Evolutionary conservation across 352 stramenopile genomes (phyloP), one percentile per base, ranked within the genome.

Genomic region (Peronosclerospora sorghi): DNA sequence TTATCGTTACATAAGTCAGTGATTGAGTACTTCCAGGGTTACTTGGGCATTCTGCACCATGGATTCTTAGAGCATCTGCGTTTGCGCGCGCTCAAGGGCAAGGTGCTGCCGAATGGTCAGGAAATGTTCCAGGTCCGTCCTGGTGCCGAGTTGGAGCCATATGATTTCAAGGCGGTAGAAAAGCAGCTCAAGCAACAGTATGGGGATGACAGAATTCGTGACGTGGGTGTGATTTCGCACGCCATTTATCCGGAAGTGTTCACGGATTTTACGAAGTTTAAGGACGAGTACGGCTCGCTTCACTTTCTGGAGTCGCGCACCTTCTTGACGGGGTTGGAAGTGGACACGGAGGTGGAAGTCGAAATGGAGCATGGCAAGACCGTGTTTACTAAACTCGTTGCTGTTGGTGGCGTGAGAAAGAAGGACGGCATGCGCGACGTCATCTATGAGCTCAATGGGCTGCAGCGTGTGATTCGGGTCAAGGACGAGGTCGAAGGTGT

Each of bases 1-100:
- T 71, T 98, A 18, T 95, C 83, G 52, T 98, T 98, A 71, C 96
- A 95, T 19, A 95, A 91, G 50, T 97, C 81, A 40, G 94, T 98
- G 23, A 73, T 98, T 28, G 91, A 99, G 67, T 99, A 97, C 68
- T 98, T 99, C 65, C 94, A 98, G 60, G 88, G 88, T 9, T 96
- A 96, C 65, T 43, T 89, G 15, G 95, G 95, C 20, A 96, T 98
- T 45, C 95, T 95, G 20, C 89, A 95, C 60, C 95, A 96, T 64
- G 96, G 96, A 23, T 99, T 98, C 75, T 94, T 94, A 3, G 95
- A 99, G 64, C 89, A 86, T 14, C 62, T 99, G 28, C 84, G 94
- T 32, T 90, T 82, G 17, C 63, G 84, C 53, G 94, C 98, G 45
- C 59, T 98, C 14, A 97, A 97, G 72, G 91, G 88, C 32, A 86